These are phyloP conservation scores for Oropetium thomaeum DNA, from an alignment of 176 grass and related monocot genomes.

Conservation along the genomic window DNA sequence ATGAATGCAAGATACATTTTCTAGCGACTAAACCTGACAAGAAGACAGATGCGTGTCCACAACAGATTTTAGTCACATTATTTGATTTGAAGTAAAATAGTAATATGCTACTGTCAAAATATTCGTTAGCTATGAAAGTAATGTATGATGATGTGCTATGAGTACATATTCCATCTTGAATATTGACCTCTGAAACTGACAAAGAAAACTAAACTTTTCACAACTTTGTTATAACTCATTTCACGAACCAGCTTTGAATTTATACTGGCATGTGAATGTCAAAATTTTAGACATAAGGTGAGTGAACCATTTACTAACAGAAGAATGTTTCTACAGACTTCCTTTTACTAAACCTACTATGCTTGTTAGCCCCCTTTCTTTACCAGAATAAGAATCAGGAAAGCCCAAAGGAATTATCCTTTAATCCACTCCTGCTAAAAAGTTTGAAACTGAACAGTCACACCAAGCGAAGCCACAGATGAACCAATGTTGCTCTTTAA, in stretches of 20 bases:
- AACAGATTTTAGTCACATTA: too few relatives aligned
- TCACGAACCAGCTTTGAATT: not conserved
- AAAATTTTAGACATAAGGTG: constrained; percentile 5
- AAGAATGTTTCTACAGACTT: constrained; percentile 11
- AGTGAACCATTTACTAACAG: constrained; percentile 15
- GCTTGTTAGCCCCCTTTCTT: constrained; percentile 13
- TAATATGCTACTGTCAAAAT: too few relatives aligned
- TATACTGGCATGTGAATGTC: constrained; percentile 11
- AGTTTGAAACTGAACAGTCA: not conserved
- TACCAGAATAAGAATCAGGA: constrained; percentile 3
- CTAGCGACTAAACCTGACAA: too few relatives aligned
- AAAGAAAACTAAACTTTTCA: not conserved
- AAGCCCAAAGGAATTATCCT: not conserved
- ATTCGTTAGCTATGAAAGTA: too few relatives aligned
- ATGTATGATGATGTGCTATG: too few relatives aligned
- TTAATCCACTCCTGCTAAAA: too few relatives aligned
- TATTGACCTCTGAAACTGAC: not conserved
- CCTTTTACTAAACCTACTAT: not conserved
- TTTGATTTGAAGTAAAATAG: too few relatives aligned
- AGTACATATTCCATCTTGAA: too few relatives aligned
- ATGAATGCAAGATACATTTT: too few relatives aligned
- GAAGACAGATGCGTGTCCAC: too few relatives aligned
- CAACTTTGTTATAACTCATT: constrained; percentile 5
- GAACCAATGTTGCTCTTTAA: constrained; percentile 11
- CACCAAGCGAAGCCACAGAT: not conserved